phyloP scores from a whole-genome alignment of 1,284 basidiomycete genomes.

The Malassezia arunalokei region DNA sequence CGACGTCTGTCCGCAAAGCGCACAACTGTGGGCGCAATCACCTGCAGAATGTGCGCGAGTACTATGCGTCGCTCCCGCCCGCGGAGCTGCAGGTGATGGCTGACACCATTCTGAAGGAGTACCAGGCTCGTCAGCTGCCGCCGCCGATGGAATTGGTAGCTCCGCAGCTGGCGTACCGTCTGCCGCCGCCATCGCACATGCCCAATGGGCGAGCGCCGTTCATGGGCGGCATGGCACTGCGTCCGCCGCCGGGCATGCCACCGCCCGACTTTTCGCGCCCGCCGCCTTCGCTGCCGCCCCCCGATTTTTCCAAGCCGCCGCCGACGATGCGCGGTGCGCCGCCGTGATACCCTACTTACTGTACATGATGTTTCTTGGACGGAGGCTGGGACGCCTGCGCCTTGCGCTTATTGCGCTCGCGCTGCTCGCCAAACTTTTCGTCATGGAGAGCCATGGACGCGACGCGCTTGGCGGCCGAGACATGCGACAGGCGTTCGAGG shows the following conservation, averaged over 20 bases:
- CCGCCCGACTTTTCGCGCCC: background rate
- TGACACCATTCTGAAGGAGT: slow-evolving; percentile 83
- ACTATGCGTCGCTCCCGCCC: slow-evolving; percentile 87
- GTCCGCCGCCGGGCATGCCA: slow-evolving; percentile 4
- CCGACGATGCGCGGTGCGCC: background rate
- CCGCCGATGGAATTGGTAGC: slow-evolving; percentile 26
- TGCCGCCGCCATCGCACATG: slow-evolving; percentile 7
- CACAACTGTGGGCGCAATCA: slow-evolving; percentile 96
- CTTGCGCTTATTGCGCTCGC: slow-evolving; percentile 65
- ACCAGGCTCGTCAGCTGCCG: slow-evolving; percentile 52
- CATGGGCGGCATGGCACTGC: background rate
- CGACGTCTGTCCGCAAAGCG: slow-evolving; percentile 72
- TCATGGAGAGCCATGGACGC: slow-evolving; percentile 91
- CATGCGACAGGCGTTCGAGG: slow-evolving; percentile 70
- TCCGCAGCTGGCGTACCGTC: slow-evolving; percentile 6
- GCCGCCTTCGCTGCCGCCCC: slow-evolving; percentile 4
- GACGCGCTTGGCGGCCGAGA: slow-evolving; percentile 80
- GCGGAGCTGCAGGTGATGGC: slow-evolving; percentile 92
- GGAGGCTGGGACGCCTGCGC: slow-evolving; percentile 3
- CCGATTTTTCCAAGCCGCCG: slow-evolving; percentile 7
- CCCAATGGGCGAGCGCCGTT: slow-evolving; percentile 3
- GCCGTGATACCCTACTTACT: background rate
- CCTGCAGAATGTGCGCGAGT: slow-evolving; percentile 86
- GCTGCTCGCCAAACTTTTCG: slow-evolving; percentile 75
- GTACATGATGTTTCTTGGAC: no score